phyloP scores from a whole-genome alignment of 768 basidiomycete species.

The Antrodiella citrinella region DNA sequence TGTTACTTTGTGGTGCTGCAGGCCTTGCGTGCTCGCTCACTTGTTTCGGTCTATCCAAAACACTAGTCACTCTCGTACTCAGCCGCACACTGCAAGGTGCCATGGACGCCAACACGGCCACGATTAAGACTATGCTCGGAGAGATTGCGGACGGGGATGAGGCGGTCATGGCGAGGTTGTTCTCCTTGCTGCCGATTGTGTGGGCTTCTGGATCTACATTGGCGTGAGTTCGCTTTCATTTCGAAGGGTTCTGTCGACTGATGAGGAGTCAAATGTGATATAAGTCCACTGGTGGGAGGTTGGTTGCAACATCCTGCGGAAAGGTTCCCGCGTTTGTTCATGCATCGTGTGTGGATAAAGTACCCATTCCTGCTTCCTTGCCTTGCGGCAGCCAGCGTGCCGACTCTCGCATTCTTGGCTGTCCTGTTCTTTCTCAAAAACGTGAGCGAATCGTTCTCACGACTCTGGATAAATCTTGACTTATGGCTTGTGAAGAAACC shows the following conservation, averaged over 20 bases:
- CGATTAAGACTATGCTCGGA: conserved; percentile 38
- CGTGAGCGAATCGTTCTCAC: too few relatives aligned
- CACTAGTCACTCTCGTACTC: conserved; percentile 17
- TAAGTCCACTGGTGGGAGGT: conserved; percentile 52
- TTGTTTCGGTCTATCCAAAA: conserved; percentile 23
- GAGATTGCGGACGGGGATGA: conserved; percentile 19
- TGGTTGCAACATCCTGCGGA: conserved; percentile 47
- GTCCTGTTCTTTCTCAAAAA: too few relatives aligned
- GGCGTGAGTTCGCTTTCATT: conserved; percentile 18
- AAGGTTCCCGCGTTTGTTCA: conserved; percentile 43
- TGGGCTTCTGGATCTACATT: conserved; percentile 17
- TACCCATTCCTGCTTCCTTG: conserved; percentile 43
- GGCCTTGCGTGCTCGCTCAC: conserved; percentile 21
- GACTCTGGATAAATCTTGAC: too few relatives aligned
- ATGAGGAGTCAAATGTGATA: conserved; percentile 31
- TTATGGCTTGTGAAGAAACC: too few relatives aligned
- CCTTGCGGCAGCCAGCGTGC: conserved; percentile 15
- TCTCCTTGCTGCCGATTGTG: conserved; percentile 18
- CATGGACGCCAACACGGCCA: conserved; percentile 34
- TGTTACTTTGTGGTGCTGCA: conserved; percentile 22
- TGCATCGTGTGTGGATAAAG: conserved; percentile 36
- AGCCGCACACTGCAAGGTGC: conserved; percentile 19
- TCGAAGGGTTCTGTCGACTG: too few relatives aligned
- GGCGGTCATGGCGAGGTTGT: conserved; percentile 21
- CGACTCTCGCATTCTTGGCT: conserved; percentile 14